Evolutionary conservation across 768 basidiomycete species (phyloP), one percentile per base, ranked within the genome.

Genomic region (Pleurotus salmoneostramineus): DNA sequence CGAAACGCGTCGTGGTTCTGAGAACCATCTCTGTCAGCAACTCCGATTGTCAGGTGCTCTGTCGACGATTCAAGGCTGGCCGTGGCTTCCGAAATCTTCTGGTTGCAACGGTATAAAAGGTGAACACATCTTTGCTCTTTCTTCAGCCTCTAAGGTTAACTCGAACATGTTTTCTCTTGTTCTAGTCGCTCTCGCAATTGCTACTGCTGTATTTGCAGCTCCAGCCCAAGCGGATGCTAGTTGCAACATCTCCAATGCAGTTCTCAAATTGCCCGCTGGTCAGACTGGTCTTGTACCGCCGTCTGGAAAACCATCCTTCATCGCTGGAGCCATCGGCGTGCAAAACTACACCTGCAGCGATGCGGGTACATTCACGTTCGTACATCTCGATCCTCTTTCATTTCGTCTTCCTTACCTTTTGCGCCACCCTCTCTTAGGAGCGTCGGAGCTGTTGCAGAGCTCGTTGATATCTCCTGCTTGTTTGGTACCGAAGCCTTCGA

Each of bases 271-370:
- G 10, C 68, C 68, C 11, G 33, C 63, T 8, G 63, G 70, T 33
- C 71, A 72, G 51, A 58, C 69, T 3, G 51, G 65, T 0, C 68
- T 82, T 49, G 64, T 71, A 3, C 65, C 65, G 15, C 80, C 80
- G 4, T 66, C 69, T 4, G 59, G 62, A 10, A 58, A 68, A 0
- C 69, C 75, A 0, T 71, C 68, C 10, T 80, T 72, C 64, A 73
- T 83, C 50, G 75, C 71, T 7, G 65, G 82, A 11, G 80, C 71
- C 8, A 66, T 81, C 50, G 79, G 82, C 31, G 74, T 74, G 14
- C 83, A 83, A 65, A 83, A 83, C 66, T 85, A 83, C 65, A 84
- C 80, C 33, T 84, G 83, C 40, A 56, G 33, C 64, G 65, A 55
- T 40, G 40, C 60, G 37, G 80, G 72, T 52, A 77, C 73, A 58